Evolutionary conservation across 148 eudicot species (phyloP).

Genomic region (Rhododendron griersonianum): DNA sequence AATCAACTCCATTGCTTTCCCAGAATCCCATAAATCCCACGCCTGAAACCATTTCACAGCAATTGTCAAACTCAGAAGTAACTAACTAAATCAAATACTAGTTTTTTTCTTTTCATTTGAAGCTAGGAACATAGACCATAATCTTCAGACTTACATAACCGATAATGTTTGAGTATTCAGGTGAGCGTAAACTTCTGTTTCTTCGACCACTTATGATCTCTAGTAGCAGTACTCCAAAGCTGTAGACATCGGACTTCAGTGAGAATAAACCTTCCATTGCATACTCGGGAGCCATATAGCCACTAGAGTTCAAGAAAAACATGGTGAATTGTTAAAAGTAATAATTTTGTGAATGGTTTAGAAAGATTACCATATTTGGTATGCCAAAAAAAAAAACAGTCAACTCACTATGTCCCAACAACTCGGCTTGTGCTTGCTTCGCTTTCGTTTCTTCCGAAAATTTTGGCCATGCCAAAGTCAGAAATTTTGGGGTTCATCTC

Average conservation of each 20-base stretch:
- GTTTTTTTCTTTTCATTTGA: background rate
- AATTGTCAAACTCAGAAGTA: background rate
- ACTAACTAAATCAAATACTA: background rate
- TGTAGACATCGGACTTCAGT: constrained; percentile 64
- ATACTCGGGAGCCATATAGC: constrained; percentile 79
- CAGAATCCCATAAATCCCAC: constrained; percentile 50
- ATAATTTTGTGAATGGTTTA: background rate
- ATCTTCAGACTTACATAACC: constrained; percentile 51
- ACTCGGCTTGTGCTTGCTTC: constrained; percentile 17
- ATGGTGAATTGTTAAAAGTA: background rate
- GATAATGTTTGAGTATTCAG: constrained; percentile 41
- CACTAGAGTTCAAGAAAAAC: constrained; percentile 25
- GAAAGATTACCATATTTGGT: background rate
- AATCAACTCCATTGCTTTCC: constrained; percentile 40
- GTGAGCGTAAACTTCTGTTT: constrained; percentile 37
- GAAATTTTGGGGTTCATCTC: constrained; percentile 36
- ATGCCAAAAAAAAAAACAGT: background rate
- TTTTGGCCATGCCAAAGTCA: constrained; percentile 46
- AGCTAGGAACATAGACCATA: background rate
- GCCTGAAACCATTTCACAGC: constrained; percentile 33
- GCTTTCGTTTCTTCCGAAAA: constrained; percentile 21
- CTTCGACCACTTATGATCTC: constrained; percentile 59
- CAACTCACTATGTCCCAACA: constrained; percentile 22
- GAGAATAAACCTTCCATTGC: constrained; percentile 79
- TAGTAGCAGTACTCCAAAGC: constrained; percentile 59